A percentile compares a stretch with the other conserved stretches of the same genome.
These are phyloP conservation scores for Coemansia sp. DNA, from an alignment of 192 early-diverging fungal genomes.

Conservation along the genomic window DNA sequence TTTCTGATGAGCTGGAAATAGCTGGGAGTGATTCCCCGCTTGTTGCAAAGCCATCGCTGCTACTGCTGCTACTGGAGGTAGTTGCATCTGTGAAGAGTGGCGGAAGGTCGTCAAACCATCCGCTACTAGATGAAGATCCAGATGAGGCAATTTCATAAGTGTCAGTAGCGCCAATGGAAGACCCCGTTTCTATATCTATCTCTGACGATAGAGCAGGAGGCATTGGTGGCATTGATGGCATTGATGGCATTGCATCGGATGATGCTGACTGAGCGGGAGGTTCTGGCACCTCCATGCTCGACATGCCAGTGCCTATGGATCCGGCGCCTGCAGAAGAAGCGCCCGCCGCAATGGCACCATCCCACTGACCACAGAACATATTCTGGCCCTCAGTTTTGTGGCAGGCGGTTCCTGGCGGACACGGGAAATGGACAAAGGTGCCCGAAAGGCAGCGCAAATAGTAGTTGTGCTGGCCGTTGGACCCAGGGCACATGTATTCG, in stretches of 20 bases:
- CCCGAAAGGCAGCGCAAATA: conserved; percentile 47
- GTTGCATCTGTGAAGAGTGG: conserved; percentile 8
- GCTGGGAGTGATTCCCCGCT: no score
- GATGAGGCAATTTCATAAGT: neutral
- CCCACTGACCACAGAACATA: conserved; percentile 38
- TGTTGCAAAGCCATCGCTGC: neutral
- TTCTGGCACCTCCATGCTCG: neutral
- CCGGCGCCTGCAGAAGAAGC: neutral
- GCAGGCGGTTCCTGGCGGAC: conserved; percentile 46
- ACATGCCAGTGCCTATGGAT: neutral
- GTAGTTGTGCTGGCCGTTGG: conserved; percentile 35
- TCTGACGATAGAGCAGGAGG: neutral
- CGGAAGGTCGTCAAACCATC: conserved; percentile 11
- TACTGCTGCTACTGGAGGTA: neutral
- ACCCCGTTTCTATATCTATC: neutral
- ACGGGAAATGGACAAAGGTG: conserved; percentile 37
- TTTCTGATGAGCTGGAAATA: neutral
- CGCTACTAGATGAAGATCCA: neutral
- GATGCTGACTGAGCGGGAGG: neutral
- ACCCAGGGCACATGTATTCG: conserved; percentile 47
- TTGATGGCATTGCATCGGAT: neutral
- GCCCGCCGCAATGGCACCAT: neutral
- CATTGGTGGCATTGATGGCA: neutral
- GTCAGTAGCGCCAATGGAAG: neutral
- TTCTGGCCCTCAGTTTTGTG: conserved; percentile 38